phyloP scores from a whole-genome alignment of 164 flowering plant species.

The Piper longum region DNA sequence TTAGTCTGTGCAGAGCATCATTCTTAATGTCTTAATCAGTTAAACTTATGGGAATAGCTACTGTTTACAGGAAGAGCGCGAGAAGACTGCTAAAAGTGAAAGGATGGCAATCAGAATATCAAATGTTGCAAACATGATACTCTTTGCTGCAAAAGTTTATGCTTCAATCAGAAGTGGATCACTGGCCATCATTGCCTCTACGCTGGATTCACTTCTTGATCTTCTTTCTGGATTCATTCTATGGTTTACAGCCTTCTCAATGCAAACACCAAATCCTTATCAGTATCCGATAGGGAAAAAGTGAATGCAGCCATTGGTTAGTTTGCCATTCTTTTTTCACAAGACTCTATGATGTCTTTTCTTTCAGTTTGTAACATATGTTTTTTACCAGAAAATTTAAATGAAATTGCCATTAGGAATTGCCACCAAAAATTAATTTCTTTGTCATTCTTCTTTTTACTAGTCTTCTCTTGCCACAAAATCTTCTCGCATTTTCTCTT shows the following conservation, averaged over 20 bases:
- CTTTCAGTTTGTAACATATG: not conserved
- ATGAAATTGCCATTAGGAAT: too few relatives aligned
- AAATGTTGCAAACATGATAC: slow-evolving; percentile 77
- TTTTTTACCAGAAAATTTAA: too few relatives aligned
- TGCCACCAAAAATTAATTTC: too few relatives aligned
- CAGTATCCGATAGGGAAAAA: slow-evolving; percentile 93
- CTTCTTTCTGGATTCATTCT: slow-evolving; percentile 87
- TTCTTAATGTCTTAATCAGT: not conserved
- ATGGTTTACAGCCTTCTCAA: slow-evolving; percentile 91
- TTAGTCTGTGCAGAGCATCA: not conserved
- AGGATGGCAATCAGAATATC: slow-evolving; percentile 75
- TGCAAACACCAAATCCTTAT: slow-evolving; percentile 85
- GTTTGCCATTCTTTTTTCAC: slow-evolving; percentile 6
- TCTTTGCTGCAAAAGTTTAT: slow-evolving; percentile 80
- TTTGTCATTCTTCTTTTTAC: not conserved
- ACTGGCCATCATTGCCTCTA: slow-evolving; percentile 81
- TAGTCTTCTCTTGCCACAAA: not conserved
- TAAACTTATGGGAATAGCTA: not conserved
- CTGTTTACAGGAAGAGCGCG: slow-evolving; percentile 64
- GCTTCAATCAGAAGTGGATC: slow-evolving; percentile 78
- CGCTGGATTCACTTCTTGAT: slow-evolving; percentile 86
- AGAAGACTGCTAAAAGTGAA: slow-evolving; percentile 72
- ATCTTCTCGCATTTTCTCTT: too few relatives aligned
- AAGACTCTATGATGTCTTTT: not conserved
- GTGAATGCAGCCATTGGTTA: slow-evolving; percentile 89